A percentile compares a stretch with the other conserved stretches of the same genome.
phyloP scores from a whole-genome alignment of 805 yeast genomes.

The Candida maltosa region DNA sequence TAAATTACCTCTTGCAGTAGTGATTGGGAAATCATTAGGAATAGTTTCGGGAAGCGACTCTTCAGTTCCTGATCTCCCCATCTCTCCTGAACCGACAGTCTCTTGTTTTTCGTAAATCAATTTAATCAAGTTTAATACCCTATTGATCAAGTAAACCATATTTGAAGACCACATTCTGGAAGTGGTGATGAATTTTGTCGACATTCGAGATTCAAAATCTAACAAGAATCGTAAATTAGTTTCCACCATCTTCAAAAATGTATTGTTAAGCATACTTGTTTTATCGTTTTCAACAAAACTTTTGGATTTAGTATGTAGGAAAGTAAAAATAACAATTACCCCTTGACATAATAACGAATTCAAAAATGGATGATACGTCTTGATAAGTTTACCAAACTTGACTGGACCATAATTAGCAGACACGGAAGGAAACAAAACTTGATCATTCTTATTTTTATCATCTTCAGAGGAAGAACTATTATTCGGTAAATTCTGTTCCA shows the following conservation, averaged over 20 bases:
- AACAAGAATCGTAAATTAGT: constrained; percentile 18
- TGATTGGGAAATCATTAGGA: constrained; percentile 3
- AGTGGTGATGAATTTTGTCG: constrained; percentile 13
- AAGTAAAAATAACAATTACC: constrained; percentile 46
- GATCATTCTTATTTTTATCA: not conserved
- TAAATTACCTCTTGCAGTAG: constrained; percentile 6
- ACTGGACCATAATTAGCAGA: constrained; percentile 7
- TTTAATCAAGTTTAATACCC: constrained; percentile 25
- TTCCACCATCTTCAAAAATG: constrained; percentile 22
- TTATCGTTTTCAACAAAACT: constrained; percentile 10
- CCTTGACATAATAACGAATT: constrained; percentile 51
- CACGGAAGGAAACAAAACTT: not conserved
- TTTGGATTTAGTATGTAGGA: constrained; percentile 41
- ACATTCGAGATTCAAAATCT: constrained; percentile 20
- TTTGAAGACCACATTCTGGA: constrained; percentile 34
- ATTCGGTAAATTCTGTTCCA: not conserved
- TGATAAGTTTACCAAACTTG: constrained; percentile 33
- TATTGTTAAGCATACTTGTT: constrained; percentile 2
- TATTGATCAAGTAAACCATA: constrained; percentile 27
- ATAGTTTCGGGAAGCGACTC: constrained; percentile 3
- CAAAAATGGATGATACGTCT: constrained; percentile 42
- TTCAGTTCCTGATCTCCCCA: not conserved
- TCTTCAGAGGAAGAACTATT: not conserved
- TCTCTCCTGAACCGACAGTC: not conserved
- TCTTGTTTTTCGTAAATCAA: constrained; percentile 19